A percentile compares a stretch with the other conserved stretches of the same genome.
Evolutionary conservation across 768 basidiomycete species (phyloP).

Genomic region (Tulasnella sp.): DNA sequence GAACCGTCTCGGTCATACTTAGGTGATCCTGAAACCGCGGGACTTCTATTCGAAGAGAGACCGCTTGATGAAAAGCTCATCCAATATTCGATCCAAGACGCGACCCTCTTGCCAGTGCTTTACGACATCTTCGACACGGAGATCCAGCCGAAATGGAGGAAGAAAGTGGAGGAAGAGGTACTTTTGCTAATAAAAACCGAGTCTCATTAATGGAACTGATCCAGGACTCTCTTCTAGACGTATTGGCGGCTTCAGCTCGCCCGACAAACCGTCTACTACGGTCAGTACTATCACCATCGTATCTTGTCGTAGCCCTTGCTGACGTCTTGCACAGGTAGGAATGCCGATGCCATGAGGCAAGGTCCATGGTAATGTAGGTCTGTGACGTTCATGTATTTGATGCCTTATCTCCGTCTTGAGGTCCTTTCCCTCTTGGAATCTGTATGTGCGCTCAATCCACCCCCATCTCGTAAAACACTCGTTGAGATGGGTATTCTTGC

Average conservation of each 20-base stretch:
- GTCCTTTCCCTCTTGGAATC: too few species aligned
- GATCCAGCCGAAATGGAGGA: constrained; percentile 10
- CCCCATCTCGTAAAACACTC: too few species aligned
- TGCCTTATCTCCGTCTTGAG: too few species aligned
- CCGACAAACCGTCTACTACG: constrained; percentile 11
- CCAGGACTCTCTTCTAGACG: neutral
- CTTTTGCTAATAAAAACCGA: neutral
- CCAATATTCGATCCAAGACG: constrained; percentile 13
- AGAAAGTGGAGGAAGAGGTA: constrained; percentile 13
- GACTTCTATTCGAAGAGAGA: constrained; percentile 4
- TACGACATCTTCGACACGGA: constrained; percentile 2
- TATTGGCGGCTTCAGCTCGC: constrained; percentile 12
- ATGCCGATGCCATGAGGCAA: neutral
- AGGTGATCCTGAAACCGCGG: neutral
- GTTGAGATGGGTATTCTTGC: neutral
- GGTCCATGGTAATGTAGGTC: neutral
- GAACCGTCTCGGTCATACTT: neutral
- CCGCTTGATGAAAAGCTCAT: constrained; percentile 9
- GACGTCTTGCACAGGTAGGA: neutral
- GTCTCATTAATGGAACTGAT: neutral
- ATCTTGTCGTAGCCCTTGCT: neutral
- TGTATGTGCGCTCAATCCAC: too few species aligned
- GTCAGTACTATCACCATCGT: neutral
- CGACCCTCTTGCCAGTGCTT: constrained; percentile 6
- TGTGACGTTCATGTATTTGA: neutral